Evolutionary conservation across 768 basidiomycete species (phyloP).

Genomic region (Goffeauzyma gilvescens): DNA sequence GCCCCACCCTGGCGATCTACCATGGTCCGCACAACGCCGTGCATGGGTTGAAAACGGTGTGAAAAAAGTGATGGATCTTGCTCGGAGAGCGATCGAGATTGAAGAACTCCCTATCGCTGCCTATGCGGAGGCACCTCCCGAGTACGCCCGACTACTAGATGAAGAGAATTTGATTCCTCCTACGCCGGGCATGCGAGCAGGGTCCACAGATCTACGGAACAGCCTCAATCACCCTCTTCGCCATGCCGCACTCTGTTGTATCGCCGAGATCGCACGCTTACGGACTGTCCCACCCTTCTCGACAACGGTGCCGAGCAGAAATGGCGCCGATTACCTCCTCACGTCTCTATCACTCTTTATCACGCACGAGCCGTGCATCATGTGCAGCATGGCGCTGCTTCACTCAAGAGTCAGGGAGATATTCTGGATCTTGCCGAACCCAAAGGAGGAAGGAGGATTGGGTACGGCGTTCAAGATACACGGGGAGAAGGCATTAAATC

Average conservation of each 20-base stretch:
- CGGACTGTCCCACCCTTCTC: slow-evolving; percentile 28
- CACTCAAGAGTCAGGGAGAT: slow-evolving; percentile 87
- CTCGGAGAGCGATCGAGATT: slow-evolving; percentile 35
- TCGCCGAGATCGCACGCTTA: slow-evolving; percentile 25
- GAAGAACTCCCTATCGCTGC: slow-evolving; percentile 68
- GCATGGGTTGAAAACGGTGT: slow-evolving; percentile 63
- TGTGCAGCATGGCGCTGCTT: slow-evolving; percentile 91
- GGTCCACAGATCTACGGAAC: slow-evolving; percentile 51
- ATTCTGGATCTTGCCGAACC: slow-evolving; percentile 45
- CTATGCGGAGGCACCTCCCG: slow-evolving; percentile 39
- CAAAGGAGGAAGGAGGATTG: slow-evolving; percentile 57
- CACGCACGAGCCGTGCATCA: slow-evolving; percentile 91
- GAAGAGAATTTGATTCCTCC: slow-evolving; percentile 29
- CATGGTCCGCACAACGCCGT: slow-evolving; percentile 48
- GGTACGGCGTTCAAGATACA: slow-evolving; percentile 59
- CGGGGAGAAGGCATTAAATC: slow-evolving; percentile 67
- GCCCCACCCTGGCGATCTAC: slow-evolving; percentile 41
- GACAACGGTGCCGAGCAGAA: slow-evolving; percentile 31
- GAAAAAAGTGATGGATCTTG: slow-evolving; percentile 38
- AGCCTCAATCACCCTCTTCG: slow-evolving; percentile 58
- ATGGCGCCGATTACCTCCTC: slow-evolving; percentile 69
- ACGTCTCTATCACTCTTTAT: slow-evolving; percentile 67
- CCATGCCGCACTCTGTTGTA: slow-evolving; percentile 58
- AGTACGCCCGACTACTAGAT: slow-evolving; percentile 13
- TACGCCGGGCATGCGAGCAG: slow-evolving; percentile 26